These are phyloP conservation scores for Monoraphidium neglectum DNA, from an alignment of 139 green algal species.

Conservation along the genomic window DNA sequence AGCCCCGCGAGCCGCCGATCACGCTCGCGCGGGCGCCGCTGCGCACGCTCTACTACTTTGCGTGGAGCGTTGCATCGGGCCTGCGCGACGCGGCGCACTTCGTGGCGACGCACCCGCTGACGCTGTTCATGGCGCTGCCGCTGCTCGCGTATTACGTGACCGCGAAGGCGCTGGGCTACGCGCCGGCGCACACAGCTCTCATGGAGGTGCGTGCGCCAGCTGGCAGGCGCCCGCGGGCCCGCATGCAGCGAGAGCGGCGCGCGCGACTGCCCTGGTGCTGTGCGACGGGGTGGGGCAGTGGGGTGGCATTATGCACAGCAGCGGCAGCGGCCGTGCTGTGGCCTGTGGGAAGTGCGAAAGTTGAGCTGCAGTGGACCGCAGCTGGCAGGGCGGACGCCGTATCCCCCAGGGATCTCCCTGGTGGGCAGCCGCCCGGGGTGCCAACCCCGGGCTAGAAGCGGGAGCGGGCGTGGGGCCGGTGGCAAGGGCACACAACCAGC, in stretches of 20 bases:
- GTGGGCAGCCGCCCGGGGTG: too few relatives aligned
- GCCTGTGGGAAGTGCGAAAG: too few relatives aligned
- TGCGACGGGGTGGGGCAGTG: too few relatives aligned
- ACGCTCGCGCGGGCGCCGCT: slow-evolving; percentile 59
- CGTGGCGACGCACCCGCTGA: slow-evolving; percentile 64
- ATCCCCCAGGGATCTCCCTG: too few relatives aligned
- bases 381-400: too few relatives aligned
- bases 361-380: too few relatives aligned
- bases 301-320: too few relatives aligned
- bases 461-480: neutral
- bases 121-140: slow-evolving; percentile 64
- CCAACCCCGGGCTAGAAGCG: too few relatives aligned
- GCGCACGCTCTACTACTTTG: slow-evolving; percentile 62
- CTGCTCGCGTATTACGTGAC: slow-evolving; percentile 58
- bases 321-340: too few relatives aligned
- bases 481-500: neutral
- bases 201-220: too few relatives aligned
- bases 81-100: slow-evolving; percentile 42
- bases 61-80: slow-evolving; percentile 22
- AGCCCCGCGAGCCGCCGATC: slow-evolving; percentile 18
- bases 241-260: neutral
- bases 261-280: too few relatives aligned
- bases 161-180: neutral
- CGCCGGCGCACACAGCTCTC: neutral
- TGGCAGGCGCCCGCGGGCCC: neutral